Evolutionary conservation across 495 filamentous ascomycete species (phyloP), one percentile per base, ranked within the genome.

Genomic region (Jackrogersella multiformis): DNA sequence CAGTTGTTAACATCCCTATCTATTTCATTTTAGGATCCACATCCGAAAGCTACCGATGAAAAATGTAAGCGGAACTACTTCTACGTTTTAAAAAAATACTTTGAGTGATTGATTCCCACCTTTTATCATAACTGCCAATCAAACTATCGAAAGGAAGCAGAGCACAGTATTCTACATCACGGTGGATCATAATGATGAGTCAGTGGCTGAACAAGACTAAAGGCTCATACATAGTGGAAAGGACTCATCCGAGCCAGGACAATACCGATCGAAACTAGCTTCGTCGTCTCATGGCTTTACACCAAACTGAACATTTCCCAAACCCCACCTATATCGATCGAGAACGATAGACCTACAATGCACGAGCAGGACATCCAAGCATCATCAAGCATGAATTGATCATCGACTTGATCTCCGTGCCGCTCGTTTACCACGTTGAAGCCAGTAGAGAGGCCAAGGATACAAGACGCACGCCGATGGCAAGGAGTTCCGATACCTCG

Each of bases 401-500:
- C 49, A 28, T 15, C 39, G n/a, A 18, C 12, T 5, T 21, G 39
- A 13, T 21, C 42, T 48, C 61, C 18, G 48, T 24, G 42, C 36
- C 26, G 36, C 44, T 42, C 41, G 32, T 24, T 30, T 42, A n/a
- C 35, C 9, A 41, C 12, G 12, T 42, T 52, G 30, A 36, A 23
- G 20, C 39, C 30, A 46, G 34, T 44, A 51, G 21, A 41, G 36
- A 46, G 53, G 36, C 39, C 44, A 34, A 20, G 42, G 34, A 57
- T 46, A 54, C 12, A n/a, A n/a, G 18, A 56, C 16, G 32, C 20
- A 52, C 52, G 20, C 45, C 15, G 46, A 56, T 26, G 48, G 35
- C 30, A 16, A 63, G 21, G 35, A 55, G 51, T 18, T 55, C 42
- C 32, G 21, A 30, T 16, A 23, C 30, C 10, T 52, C 66, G 46